Conservation (phyloP, 495 filamentous ascomycete species). For the Xylaria flabelliformis region DNA sequence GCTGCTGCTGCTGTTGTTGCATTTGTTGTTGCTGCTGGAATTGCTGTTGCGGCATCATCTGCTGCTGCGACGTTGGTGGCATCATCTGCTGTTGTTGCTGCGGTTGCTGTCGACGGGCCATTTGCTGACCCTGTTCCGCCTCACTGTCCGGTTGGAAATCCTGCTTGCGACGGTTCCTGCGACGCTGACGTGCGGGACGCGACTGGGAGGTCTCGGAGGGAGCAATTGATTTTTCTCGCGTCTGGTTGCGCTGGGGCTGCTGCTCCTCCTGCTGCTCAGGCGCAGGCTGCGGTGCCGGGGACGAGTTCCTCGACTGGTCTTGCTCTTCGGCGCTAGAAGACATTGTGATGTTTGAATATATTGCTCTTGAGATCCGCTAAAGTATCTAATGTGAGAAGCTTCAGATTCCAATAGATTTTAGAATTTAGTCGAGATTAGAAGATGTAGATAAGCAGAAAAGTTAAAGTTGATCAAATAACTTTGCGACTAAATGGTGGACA, state of each 20-base stretch:
- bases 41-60: slow-evolving; percentile 57
- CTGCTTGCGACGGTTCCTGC: slow-evolving; percentile 22
- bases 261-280: slow-evolving; percentile 22
- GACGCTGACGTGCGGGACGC: slow-evolving; percentile 25
- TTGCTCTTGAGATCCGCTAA: neutral
- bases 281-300: slow-evolving; percentile 20
- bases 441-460: neutral
- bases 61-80: slow-evolving; percentile 28
- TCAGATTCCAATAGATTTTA: neutral
- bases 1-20: slow-evolving; percentile 50
- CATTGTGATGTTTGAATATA: slow-evolving; percentile 15
- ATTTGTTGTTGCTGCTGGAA: slow-evolving; percentile 34
- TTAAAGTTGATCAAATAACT: neutral
- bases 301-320: slow-evolving; percentile 22
- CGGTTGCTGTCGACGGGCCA: slow-evolving; percentile 10
- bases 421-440: neutral
- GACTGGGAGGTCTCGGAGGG: slow-evolving; percentile 19
- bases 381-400: neutral
- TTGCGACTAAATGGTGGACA: neutral
- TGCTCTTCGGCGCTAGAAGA: slow-evolving; percentile 21
- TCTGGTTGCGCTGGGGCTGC: slow-evolving; percentile 5
- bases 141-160: slow-evolving; percentile 21
- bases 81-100: slow-evolving; percentile 19
- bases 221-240: slow-evolving; percentile 20
- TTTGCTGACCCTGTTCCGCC: slow-evolving; percentile 21